These are phyloP conservation scores for Gliomastix tumulicola DNA, from an alignment of 2,329 filamentous ascomycete genomes.

Conservation along the genomic window DNA sequence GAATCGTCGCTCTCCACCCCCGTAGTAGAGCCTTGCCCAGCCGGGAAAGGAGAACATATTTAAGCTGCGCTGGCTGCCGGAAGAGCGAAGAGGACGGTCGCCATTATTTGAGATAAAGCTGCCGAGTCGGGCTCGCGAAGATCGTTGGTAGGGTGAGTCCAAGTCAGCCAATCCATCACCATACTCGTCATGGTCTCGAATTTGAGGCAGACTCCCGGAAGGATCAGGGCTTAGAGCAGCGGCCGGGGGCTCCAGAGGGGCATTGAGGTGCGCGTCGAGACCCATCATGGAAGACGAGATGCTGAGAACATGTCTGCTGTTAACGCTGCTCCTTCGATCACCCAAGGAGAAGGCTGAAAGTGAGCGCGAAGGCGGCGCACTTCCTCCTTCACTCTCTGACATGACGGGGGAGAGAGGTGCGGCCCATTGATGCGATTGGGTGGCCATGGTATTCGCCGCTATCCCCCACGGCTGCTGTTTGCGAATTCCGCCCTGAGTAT, in stretches of 20 bases:
- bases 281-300: constrained; percentile 46
- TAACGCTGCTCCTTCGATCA: constrained; percentile 41
- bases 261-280: constrained; percentile 35
- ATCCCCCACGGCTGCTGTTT: constrained; percentile 1
- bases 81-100: constrained; percentile 46
- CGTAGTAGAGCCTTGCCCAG: constrained; percentile 64
- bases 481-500: constrained; percentile 2
- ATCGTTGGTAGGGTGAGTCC: constrained; percentile 40
- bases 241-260: constrained; percentile 42
- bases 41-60: constrained; percentile 37
- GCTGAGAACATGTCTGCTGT: constrained; percentile 49
- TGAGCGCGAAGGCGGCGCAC: constrained; percentile 40
- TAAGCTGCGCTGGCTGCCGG: constrained; percentile 41
- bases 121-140: constrained; percentile 47
- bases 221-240: constrained; percentile 29
- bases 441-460: constrained; percentile 5
- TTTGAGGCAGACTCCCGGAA: constrained; percentile 30
- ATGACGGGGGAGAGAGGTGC: constrained; percentile 57
- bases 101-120: constrained; percentile 40
- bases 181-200: constrained; percentile 56
- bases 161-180: constrained; percentile 58
- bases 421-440: constrained; percentile 53
- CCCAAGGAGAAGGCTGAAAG: constrained; percentile 33
- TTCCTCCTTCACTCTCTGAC: constrained; percentile 52
- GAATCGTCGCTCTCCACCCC: constrained; percentile 52